phyloP scores from a whole-genome alignment of 1,284 basidiomycete species.

The Porodaedalea pini region DNA sequence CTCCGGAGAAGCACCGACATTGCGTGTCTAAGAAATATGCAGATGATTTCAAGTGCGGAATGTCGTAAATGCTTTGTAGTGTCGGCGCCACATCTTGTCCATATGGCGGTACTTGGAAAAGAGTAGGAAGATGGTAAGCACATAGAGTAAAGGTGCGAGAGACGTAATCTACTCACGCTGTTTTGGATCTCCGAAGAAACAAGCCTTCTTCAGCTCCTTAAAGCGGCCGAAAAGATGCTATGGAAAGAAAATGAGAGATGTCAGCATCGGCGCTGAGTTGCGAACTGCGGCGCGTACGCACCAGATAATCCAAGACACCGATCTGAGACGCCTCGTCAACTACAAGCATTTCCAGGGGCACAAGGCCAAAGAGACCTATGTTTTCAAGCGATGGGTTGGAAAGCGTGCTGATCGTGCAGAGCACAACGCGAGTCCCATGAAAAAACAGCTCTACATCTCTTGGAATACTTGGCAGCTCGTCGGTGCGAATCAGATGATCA shows the following conservation, averaged over 20 bases:
- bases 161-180: constrained; percentile 34
- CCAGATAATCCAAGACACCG: constrained; percentile 41
- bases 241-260: background rate
- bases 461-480: constrained; percentile 30
- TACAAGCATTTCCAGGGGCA: constrained; percentile 39
- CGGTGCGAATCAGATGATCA: constrained; percentile 35
- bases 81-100: constrained; percentile 39
- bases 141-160: background rate
- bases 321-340: constrained; percentile 51
- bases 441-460: constrained; percentile 20
- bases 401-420: constrained; percentile 43
- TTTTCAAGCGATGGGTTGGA: constrained; percentile 36
- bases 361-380: constrained; percentile 31
- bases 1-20: constrained; percentile 31
- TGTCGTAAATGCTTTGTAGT: constrained; percentile 47
- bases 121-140: background rate
- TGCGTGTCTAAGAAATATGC: constrained; percentile 42
- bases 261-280: background rate
- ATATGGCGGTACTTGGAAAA: constrained; percentile 35
- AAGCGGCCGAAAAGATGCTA: constrained; percentile 38
- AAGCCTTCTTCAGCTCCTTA: constrained; percentile 34
- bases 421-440: constrained; percentile 32
- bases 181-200: constrained; percentile 45
- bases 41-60: constrained; percentile 35
- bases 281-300: constrained; percentile 23